Evolutionary conservation across 169 alveolate genomes (phyloP), one percentile per base, ranked within the genome.

Genomic region (Perkinsus chesapeaki): DNA sequence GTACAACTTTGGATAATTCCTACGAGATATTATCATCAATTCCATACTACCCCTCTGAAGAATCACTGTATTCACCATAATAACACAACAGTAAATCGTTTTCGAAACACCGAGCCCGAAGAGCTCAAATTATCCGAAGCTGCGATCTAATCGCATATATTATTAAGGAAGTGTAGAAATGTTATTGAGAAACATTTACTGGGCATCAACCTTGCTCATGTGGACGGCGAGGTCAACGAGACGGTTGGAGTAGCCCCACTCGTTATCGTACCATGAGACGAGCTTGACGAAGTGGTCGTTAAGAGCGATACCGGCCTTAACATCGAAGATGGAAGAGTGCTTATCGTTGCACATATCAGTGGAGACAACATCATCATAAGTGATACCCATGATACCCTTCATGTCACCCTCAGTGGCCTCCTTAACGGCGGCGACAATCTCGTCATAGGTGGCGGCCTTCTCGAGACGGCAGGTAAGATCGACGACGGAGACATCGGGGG

Each of bases 251-350:
- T 98, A 98, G 90, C 99, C 99, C 99, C 99, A 98, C 96, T 98
- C 99, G 96, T 98, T 98, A 96, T 98, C 99, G 95, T 99, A 99
- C 99, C 99, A 99, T 48, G 99, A 97, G 73, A 99, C 99, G 43
- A 99, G 97, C 98, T 99, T 99, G 94, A 98, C 99, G 96, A 99
- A 99, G 94, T 97, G 97, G 95, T 98, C 98, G 97, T 97, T 98
- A 92, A 99, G 98, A 73, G 98, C 98, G 93, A 99, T 98, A 91
- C 99, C 99, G 39, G 99, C 99, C 94, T 97, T 97, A 94, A 97
- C 96, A 93, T 98, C 99, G 95, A 99, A 98, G 93, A 99, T 98
- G 92, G 99, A 97, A 91, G 99, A 98, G 95, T 97, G 95, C 93
- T 96, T 96, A 97, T 97, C 99, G 95, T 98, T 98, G 82, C 98